phyloP scores from a whole-genome alignment of 2,329 filamentous ascomycete species.

The Amylocarpus encephaloides region DNA sequence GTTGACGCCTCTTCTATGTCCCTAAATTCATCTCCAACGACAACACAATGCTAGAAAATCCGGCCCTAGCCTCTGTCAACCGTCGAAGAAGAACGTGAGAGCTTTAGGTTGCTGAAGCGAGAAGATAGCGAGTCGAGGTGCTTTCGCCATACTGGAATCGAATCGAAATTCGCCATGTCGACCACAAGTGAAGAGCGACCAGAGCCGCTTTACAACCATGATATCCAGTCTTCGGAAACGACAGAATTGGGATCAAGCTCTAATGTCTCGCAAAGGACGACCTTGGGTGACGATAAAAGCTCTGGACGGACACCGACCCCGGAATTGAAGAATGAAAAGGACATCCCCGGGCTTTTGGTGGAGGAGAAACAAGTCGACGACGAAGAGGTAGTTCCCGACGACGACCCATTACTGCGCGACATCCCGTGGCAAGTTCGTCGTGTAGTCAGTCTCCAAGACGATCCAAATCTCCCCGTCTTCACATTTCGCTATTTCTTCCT shows the following conservation, averaged over 20 bases:
- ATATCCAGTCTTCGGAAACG: conserved; percentile 2
- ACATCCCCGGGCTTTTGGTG: background rate
- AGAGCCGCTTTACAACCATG: background rate
- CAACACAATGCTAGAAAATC: background rate
- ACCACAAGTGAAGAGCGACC: background rate
- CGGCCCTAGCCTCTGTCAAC: background rate
- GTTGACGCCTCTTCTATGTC: background rate
- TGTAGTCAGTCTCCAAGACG: conserved; percentile 51
- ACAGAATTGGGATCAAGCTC: conserved; percentile 2
- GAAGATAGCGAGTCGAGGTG: background rate
- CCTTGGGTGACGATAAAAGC: conserved; percentile 1
- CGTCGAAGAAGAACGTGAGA: background rate
- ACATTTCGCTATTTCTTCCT: conserved; percentile 56
- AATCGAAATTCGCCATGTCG: background rate
- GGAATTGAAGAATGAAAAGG: conserved; percentile 1
- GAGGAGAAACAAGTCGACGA: background rate
- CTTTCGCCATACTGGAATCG: background rate
- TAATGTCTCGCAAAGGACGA: conserved; percentile 1
- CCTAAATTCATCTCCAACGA: background rate
- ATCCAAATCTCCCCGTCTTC: conserved; percentile 47
- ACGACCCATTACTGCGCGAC: conserved; percentile 46
- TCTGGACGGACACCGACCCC: conserved; percentile 3
- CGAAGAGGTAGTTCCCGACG: conserved; percentile 26
- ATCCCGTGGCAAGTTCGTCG: conserved; percentile 50
- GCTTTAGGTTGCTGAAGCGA: background rate